These are phyloP conservation scores for Xylariaceae sp. DNA, from an alignment of 2,329 filamentous ascomycete genomes.

Conservation along the genomic window DNA sequence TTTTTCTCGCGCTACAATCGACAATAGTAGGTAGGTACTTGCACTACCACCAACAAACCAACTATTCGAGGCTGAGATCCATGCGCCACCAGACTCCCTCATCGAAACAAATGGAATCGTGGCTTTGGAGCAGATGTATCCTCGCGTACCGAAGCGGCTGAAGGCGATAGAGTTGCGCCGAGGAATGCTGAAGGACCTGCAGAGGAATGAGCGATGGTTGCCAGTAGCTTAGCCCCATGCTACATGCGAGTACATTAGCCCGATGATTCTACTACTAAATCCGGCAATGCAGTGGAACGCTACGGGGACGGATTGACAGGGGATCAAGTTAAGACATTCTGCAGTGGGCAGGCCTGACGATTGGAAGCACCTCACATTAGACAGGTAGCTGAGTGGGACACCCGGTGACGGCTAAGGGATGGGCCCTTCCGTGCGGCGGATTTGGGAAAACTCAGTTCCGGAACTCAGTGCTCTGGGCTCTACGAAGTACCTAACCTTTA, in stretches of 20 bases:
- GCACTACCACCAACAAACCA: conserved; percentile 8
- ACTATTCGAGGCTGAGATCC: conserved; percentile 37
- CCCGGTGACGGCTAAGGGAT: too few species aligned
- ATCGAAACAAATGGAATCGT: conserved; percentile 46
- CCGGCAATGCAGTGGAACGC: conserved; percentile 28
- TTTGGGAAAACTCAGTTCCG: too few species aligned
- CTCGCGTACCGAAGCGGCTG: conserved; percentile 31
- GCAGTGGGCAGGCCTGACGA: too few species aligned
- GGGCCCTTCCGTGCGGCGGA: too few species aligned
- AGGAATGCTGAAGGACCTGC: too few species aligned
- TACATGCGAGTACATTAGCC: conserved; percentile 31
- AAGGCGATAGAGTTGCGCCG: conserved; percentile 4
- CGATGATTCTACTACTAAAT: conserved; percentile 18
- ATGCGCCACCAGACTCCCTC: conserved; percentile 38
- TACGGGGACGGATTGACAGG: conserved; percentile 15
- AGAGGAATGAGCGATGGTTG: not conserved
- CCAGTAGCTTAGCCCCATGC: conserved; percentile 30
- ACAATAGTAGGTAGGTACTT: conserved; percentile 15
- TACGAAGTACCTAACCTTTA: too few species aligned
- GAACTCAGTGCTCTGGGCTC: too few species aligned
- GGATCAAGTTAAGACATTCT: too few species aligned
- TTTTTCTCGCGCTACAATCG: too few species aligned
- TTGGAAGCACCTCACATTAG: too few species aligned
- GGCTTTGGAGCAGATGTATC: conserved; percentile 35
- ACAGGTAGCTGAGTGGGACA: too few species aligned